These are phyloP conservation scores for Polyplosphaeria fusca DNA, from an alignment of 495 filamentous ascomycete genomes.

Conservation along the genomic window DNA sequence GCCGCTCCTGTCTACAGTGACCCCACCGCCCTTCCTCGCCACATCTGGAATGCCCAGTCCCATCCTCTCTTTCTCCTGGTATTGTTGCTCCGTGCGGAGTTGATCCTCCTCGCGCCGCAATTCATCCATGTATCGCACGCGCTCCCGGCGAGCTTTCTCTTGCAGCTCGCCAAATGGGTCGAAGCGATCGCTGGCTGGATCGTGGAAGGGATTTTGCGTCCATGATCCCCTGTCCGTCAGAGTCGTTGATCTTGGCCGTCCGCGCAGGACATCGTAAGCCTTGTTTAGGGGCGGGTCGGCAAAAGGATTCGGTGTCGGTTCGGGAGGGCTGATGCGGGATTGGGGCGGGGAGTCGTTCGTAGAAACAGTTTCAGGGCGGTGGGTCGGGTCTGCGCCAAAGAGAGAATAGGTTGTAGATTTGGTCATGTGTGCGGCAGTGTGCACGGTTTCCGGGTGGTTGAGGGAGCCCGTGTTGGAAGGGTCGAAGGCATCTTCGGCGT, in stretches of 20 bases:
- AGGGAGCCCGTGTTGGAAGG: conserved; percentile 15
- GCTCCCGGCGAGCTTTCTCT: conserved; percentile 22
- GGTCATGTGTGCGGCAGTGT: neutral
- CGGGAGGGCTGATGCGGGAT: conserved; percentile 17
- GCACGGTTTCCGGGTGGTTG: conserved; percentile 9
- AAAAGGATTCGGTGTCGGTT: conserved; percentile 26
- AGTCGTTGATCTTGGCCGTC: conserved; percentile 17
- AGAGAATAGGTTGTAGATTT: conserved; percentile 11
- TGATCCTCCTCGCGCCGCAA: conserved; percentile 9
- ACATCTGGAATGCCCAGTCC: neutral
- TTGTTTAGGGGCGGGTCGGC: conserved; percentile 25
- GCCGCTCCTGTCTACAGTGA: conserved; percentile 15
- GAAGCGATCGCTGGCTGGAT: conserved; percentile 25
- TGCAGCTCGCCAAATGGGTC: conserved; percentile 32
- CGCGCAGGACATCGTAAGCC: conserved; percentile 26
- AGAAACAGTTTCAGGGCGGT: conserved; percentile 25
- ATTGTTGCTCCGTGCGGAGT: neutral
- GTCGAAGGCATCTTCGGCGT: conserved; percentile 17
- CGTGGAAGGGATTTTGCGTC: conserved; percentile 26
- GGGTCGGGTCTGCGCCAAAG: conserved; percentile 10
- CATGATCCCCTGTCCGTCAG: conserved; percentile 25
- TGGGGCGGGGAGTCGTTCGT: neutral
- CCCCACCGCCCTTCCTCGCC: conserved; percentile 17
- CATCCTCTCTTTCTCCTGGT: conserved; percentile 23
- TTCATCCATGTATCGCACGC: conserved; percentile 19